Evolutionary conservation across 371 early-diverging fungal species (phyloP), one percentile per base, ranked within the genome.

Genomic region (Saksenaea vasiformis): DNA sequence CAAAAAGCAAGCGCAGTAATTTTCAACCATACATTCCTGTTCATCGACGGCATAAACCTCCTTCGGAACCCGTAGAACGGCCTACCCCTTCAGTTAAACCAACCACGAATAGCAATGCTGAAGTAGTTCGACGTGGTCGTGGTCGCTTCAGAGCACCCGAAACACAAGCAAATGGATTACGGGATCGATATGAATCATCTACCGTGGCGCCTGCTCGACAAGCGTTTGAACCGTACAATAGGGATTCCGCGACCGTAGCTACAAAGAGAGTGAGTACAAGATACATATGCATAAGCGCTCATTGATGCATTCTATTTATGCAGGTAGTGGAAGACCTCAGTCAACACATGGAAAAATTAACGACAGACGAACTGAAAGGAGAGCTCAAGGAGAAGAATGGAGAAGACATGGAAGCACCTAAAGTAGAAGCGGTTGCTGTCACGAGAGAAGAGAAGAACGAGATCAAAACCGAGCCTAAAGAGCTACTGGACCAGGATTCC

Each of bases 91-190:
- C 22, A 22, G 24, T 22, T 11, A 47, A 22, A 47, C 22, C 17
- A 19, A 22, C n/a, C 4, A 47, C 51, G 22, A n/a, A 3, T 10
- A 47, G 22, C 11, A 22, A 22, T 24, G 24, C n/a, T 22, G 51
- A 47, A 22, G 51, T 47, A 26, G 61, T 51, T 34, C 55, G 60
- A 31, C 66, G 66, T 26, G 66, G 66, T 8, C 60, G 76, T 35
- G 76, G 76, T 19, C 72, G 67, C 60, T 75, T 75, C 37, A 58
- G 68, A 66, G 76, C 76, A 11, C 76, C 76, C 17, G 51, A 22
- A n/a, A n/a, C 51, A 47, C 51, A 47, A 17, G 10, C 5, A 10
- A 22, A 47, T 47, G 24, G 0, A 9, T 4, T 10, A 47, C 10
- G 7, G 7, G 22, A 47, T 22, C 10, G 24, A 22, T 19, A 17